Base-by-base conservation (phyloP, 164 flowering plant genomes). In the Tetrastigma voinierianum region DNA sequence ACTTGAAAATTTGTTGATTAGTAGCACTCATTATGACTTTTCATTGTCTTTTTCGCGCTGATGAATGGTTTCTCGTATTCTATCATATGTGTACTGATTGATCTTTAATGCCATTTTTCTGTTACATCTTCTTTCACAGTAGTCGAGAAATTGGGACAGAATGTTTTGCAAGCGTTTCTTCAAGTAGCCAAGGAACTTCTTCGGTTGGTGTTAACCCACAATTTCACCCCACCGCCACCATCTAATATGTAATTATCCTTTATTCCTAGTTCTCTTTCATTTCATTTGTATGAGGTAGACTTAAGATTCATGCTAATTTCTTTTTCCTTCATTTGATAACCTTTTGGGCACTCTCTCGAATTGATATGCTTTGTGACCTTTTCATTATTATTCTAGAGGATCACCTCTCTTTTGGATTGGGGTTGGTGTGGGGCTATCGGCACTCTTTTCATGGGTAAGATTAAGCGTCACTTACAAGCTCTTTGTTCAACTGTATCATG, bases 371-470 rank as follows among this genome's bases (percentile, higher is more conserved):
- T 7, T 51, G 52, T 46, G 24, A 13, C 53, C 21, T 61, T 72
- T 47, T 72, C 20, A 19, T 65, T 64, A 15, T 75, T 12, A 61
- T 69, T 76, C 40, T 67, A 93, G 98, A 48, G 94, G 96, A 8
- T 89, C 97, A 3, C 98, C 98, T 19, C 88, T 93, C 45, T 93
- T 93, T 70, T 93, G 98, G 98, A 78, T 93, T 73, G 96, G 90
- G 66, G 90, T 93, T 74, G 98, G 98, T 56, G 97, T 93, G 77
- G 98, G 91, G 6, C 65, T 89, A 57, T 93, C 98, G 4, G 98
- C 93, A 13, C 70, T 91, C n/a, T 91, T 88, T 71, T 84, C 98
- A 60, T 87, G 86, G 89, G 97, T 90, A 61, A 80, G 89, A 67
- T 70, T 20, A 51, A 45, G 32, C 11, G 51, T 19, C 64, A 11